Evolutionary conservation across 2,329 filamentous ascomycete species (phyloP), one percentile per base, ranked within the genome.

Genomic region (Malbranchea zuffiana): DNA sequence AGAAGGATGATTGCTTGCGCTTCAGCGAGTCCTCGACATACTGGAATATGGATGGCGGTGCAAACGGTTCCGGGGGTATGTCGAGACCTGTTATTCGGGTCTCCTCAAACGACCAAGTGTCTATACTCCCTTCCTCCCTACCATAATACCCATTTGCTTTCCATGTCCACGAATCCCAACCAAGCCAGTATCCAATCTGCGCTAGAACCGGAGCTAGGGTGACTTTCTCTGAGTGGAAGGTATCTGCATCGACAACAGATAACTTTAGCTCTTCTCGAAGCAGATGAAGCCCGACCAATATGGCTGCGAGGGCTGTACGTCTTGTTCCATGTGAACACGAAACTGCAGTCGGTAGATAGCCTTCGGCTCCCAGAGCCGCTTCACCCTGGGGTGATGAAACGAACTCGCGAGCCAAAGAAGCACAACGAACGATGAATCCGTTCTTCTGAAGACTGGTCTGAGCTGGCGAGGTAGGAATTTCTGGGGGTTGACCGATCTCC

Each of bases 251-350:
- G 37, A 66, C 61, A 3, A 78, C 72, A 43, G 83, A 75, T 1
- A 98, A 71, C 53, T 93, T 96, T 44, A 82, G 71, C 55, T 98
- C 90, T 56, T 98, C 88, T 0, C 82, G 71, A n/a, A 93, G 65
- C 3, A 96, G 67, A 60, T 98, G 90, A 8, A 98, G 66, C 1
- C 75, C 80, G 25, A 78, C 65, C 45, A 92, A 66, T 24, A 88
- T 71, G 35, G 82, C 68, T 50, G 82, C 73, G 53, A 80, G 64
- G 21, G 81, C 69, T 37, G 76, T 78, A 39, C 72, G 68, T 28
- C 76, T 71, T 33, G 68, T 67, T 39, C 74, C 72, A 35, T 63
- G 61, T 24, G 71, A 63, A 37, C 67, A 71, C 35, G 69, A 61
- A 44, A 50, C 56, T 20, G 58, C 72, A 0, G 78, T 82, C 18